Evolutionary conservation across 208 protist species (phyloP), one percentile per base, ranked within the genome.

Genomic region (Endotrypanum monterogeii): DNA sequence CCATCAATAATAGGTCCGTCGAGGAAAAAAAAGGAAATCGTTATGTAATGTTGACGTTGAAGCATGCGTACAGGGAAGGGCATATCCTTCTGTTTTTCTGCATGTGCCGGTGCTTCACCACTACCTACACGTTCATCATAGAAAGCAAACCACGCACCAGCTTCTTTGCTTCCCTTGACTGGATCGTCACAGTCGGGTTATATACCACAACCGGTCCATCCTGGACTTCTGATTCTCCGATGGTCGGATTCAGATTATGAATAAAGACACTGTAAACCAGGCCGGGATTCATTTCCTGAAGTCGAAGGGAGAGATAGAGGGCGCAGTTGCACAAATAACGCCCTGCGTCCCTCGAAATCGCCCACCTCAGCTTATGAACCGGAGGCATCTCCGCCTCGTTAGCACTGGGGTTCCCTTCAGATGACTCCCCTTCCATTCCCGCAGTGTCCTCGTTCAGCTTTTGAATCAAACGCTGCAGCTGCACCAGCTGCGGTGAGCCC

Each of bases 311-410:
- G 30, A 76, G 69, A 70, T 94, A 95, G 23, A 95, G 79, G 25
- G 79, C 67, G 56, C 79, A 93, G 76, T 95, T 94, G 75, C 88
- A 95, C 51, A 92, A 69, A 68, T 94, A 93, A 16, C 87, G 83
- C 2, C 89, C 91, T 5, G 89, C 91, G 52, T 92, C 69, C 55
- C 67, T 70, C 14, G 89, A 93, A 20, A 92, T 77, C 18, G 77
- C 63, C 86, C 85, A 92, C 52, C 44, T 50, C 11, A 88, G 85
- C 1, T 50, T 23, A 69, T 81, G 75, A 25, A 82, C 85, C 3
- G 9, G 30, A 11, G 83, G 83, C 83, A 85, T 85, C 69, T 72
- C 54, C 73, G 82, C 76, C 48, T 52, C 79, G 14, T 58, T 63
- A 4, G 66, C 30, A 25, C 73, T 70, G 12, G 51, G 50, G 18